These are phyloP conservation scores for Acer yangbiense DNA, from an alignment of 345 rosid species.

Conservation along the genomic window DNA sequence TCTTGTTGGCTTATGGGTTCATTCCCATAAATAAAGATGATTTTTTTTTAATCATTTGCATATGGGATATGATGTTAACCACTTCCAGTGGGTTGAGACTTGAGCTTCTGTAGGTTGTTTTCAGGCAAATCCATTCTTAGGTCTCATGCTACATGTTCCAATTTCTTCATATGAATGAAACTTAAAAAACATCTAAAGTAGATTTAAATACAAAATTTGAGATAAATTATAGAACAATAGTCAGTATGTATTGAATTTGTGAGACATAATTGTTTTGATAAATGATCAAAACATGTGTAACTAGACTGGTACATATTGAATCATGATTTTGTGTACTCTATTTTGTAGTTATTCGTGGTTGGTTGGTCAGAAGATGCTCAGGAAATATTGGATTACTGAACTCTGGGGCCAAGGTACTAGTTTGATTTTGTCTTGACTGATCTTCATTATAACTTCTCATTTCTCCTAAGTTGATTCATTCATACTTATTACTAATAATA, in stretches of 20 bases:
- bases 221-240: neutral
- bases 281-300: neutral
- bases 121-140: slow-evolving; percentile 3
- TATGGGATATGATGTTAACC: slow-evolving; percentile 5
- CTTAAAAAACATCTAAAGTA: neutral
- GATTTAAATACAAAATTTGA: neutral
- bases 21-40: neutral
- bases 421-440: neutral
- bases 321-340: neutral
- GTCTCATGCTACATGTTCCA: neutral
- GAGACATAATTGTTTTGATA: neutral
- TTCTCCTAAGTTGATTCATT: slow-evolving; percentile 3
- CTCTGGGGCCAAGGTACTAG: slow-evolving; percentile 60
- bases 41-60: slow-evolving; percentile 11
- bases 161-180: neutral
- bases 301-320: neutral
- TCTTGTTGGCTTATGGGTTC: neutral
- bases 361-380: slow-evolving; percentile 93
- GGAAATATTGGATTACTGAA: slow-evolving; percentile 67
- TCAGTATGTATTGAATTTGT: neutral
- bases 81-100: neutral
- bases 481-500: neutral
- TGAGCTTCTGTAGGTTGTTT: neutral
- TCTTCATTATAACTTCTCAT: neutral
- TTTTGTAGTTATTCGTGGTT: slow-evolving; percentile 85